Conservation (phyloP, 177 flowering plant genomes). For the Vitis hybrid region DNA sequence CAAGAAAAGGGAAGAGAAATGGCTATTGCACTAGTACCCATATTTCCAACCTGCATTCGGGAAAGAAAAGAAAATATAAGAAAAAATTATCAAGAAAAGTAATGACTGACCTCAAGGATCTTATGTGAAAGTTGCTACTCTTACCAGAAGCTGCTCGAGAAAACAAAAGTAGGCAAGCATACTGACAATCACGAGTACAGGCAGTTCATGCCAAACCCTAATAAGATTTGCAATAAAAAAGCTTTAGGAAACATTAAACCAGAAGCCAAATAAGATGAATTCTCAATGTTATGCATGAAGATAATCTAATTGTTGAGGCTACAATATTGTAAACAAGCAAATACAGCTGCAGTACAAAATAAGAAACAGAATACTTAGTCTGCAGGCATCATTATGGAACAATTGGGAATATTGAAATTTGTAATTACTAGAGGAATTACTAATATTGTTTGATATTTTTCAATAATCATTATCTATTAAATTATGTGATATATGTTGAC, state of each 20-base stretch:
- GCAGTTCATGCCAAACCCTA: constrained; percentile 96
- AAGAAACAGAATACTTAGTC: too few relatives aligned
- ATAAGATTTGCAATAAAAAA: constrained; percentile 5
- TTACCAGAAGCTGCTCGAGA: constrained; percentile 93
- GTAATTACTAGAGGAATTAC: too few relatives aligned
- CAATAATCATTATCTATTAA: too few relatives aligned
- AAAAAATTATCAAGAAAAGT: constrained; percentile 7
- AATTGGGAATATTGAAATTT: too few relatives aligned
- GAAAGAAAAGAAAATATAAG: neutral
- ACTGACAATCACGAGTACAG: constrained; percentile 87
- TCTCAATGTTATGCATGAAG: neutral
- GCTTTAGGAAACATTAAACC: constrained; percentile 8
- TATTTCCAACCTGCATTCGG: constrained; percentile 50
- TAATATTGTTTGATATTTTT: too few relatives aligned
- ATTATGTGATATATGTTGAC: too few relatives aligned
- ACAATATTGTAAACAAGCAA: too few relatives aligned
- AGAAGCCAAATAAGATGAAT: neutral
- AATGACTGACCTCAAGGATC: constrained; percentile 1
- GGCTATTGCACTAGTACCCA: constrained; percentile 81
- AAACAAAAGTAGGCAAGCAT: constrained; percentile 96
- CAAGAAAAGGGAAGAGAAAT: constrained; percentile 92
- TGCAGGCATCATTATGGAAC: too few relatives aligned
- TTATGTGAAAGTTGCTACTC: constrained; percentile 6
- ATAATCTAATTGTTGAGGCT: too few relatives aligned
- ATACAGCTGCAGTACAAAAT: too few relatives aligned